Percentiles rank a stretch among this genome's conserved stretches.
These are phyloP conservation scores for Colletotrichum sp. DNA, from an alignment of 2,329 filamentous ascomycete species.

Conservation along the genomic window DNA sequence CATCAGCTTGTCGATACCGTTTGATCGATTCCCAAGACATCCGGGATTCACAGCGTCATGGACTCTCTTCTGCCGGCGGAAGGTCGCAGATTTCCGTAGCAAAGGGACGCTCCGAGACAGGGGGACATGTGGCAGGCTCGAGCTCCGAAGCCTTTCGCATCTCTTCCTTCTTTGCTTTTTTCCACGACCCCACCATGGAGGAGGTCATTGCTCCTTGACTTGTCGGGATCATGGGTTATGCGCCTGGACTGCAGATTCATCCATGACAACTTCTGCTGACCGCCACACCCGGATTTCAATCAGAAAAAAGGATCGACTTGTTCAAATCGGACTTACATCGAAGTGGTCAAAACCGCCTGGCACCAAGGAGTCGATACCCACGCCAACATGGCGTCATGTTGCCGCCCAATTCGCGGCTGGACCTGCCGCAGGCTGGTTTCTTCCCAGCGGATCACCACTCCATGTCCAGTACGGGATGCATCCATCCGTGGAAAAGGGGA, in stretches of 20 bases:
- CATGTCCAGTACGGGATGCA: neutral
- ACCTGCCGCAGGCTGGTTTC: conserved; percentile 3
- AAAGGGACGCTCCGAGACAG: conserved; percentile 11
- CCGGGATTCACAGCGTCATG: neutral
- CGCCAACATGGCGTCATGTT: neutral
- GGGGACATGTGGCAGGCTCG: neutral
- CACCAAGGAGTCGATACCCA: neutral
- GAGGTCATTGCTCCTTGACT: neutral
- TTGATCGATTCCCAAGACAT: neutral
- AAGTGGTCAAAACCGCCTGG: neutral
- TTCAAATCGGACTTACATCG: neutral
- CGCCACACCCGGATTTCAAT: neutral
- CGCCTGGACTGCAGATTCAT: neutral
- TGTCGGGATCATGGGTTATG: conserved; percentile 1
- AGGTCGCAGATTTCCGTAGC: conserved; percentile 5
- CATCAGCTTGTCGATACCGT: neutral
- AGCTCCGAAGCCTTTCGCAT: conserved; percentile 2
- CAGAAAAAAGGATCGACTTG: neutral
- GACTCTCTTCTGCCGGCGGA: neutral
- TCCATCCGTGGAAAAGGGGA: conserved; percentile 6
- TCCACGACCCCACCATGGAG: neutral
- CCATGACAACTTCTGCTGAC: neutral
- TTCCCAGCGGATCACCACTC: conserved; percentile 1
- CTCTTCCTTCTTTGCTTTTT: conserved; percentile 10
- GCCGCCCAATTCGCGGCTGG: neutral